phyloP scores from a whole-genome alignment of 129 eudicot genomes.

The Centella asiatica region DNA sequence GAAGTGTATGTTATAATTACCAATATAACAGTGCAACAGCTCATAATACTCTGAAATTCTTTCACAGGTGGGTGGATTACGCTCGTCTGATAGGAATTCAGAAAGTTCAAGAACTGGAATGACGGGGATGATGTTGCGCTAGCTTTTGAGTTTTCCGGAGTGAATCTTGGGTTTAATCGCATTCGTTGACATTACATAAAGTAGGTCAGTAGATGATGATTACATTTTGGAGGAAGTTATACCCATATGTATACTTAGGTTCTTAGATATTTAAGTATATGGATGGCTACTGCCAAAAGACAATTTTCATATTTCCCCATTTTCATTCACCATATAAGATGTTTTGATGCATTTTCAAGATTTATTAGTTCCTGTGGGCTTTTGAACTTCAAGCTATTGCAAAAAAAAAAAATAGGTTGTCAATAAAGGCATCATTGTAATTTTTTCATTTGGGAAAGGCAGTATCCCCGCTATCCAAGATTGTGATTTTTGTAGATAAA shows the following conservation, averaged over 20 bases:
- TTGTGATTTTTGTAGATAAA: no score
- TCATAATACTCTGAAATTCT: background rate
- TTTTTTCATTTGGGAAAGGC: no score
- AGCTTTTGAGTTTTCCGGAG: background rate
- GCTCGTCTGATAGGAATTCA: constrained; percentile 90
- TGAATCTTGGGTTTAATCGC: background rate
- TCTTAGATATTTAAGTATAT: background rate
- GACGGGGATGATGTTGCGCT: background rate
- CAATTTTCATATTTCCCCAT: background rate
- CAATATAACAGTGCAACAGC: background rate
- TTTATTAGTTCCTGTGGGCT: background rate
- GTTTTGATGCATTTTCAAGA: background rate
- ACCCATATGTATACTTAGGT: constrained; percentile 13
- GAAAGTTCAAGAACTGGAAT: constrained; percentile 50
- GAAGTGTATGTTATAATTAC: background rate
- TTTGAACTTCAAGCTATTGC: no score
- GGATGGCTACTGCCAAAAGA: constrained; percentile 2
- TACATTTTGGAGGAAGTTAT: constrained; percentile 4
- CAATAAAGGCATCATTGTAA: no score
- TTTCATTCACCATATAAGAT: background rate
- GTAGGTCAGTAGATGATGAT: constrained; percentile 8
- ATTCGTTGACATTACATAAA: constrained; percentile 23
- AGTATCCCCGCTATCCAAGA: no score
- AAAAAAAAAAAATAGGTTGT: no score
- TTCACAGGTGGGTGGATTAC: constrained; percentile 91